These are phyloP conservation scores for Fraxinus quadrangulata DNA, from an alignment of 257 asterid genomes.

Conservation along the genomic window DNA sequence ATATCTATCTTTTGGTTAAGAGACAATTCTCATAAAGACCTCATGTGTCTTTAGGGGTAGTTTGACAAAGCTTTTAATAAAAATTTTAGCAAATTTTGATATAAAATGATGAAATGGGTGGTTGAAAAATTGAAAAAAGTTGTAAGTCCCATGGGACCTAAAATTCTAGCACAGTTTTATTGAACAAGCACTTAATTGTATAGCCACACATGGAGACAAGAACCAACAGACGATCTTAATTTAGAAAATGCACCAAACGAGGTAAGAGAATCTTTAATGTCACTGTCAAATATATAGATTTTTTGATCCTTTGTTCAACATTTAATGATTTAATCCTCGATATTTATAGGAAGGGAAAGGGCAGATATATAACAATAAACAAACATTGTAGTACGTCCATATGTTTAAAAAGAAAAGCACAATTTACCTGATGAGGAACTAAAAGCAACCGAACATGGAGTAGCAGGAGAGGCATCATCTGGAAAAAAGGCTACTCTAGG, in stretches of 20 bases:
- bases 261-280: not conserved
- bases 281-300: not conserved
- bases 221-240: not conserved
- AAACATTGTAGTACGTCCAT: not conserved
- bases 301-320: not conserved
- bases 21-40: not conserved
- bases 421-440: slow-evolving; percentile 87
- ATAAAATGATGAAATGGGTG: too few species aligned
- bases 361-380: not conserved
- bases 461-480: slow-evolving; percentile 69
- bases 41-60: not conserved
- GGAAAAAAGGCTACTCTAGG: slow-evolving; percentile 52
- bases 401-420: not conserved
- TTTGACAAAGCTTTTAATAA: too few species aligned
- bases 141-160: too few species aligned
- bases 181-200: not conserved
- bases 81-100: too few species aligned
- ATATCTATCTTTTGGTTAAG: not conserved
- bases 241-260: not conserved
- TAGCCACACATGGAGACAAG: not conserved
- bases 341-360: not conserved
- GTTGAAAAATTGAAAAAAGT: too few species aligned
- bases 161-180: too few species aligned
- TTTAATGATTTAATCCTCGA: not conserved
- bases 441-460: slow-evolving; percentile 82